These are phyloP conservation scores for Arctium minus DNA, from an alignment of 129 eudicot species.

Conservation along the genomic window DNA sequence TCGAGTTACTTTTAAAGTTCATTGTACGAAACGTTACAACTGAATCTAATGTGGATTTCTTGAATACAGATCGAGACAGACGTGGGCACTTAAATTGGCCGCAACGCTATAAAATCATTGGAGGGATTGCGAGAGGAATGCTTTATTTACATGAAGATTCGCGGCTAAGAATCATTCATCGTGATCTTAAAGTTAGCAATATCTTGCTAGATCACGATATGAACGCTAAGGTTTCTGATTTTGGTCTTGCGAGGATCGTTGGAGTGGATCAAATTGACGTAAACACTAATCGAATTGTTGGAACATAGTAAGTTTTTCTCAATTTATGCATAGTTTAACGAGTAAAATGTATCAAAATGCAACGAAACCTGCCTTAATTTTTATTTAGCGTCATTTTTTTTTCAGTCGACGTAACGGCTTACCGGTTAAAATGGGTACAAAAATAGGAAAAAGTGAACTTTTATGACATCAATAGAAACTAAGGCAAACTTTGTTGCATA, in stretches of 20 bases:
- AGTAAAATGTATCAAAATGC: neutral
- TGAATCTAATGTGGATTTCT: neutral
- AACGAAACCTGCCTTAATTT: neutral
- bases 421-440: too few relatives aligned
- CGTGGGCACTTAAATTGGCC: slow-evolving; percentile 23
- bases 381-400: neutral
- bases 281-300: slow-evolving; percentile 20
- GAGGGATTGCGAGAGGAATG: slow-evolving; percentile 19
- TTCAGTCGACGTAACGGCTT: too few relatives aligned
- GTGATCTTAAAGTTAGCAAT: slow-evolving; percentile 21
- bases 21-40: neutral
- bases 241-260: slow-evolving; percentile 21
- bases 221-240: slow-evolving; percentile 24
- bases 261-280: slow-evolving; percentile 25
- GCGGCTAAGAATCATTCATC: slow-evolving; percentile 15
- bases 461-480: too few relatives aligned
- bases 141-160: slow-evolving; percentile 29
- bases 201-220: slow-evolving; percentile 17
- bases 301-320: slow-evolving; percentile 16
- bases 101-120: slow-evolving; percentile 26
- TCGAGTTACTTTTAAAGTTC: neutral
- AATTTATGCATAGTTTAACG: neutral
- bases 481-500: too few relatives aligned
- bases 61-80: slow-evolving; percentile 18
- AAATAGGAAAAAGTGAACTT: too few relatives aligned